Conservation (phyloP, 106 monocot species). For the Acanthochlamys bracteata region DNA sequence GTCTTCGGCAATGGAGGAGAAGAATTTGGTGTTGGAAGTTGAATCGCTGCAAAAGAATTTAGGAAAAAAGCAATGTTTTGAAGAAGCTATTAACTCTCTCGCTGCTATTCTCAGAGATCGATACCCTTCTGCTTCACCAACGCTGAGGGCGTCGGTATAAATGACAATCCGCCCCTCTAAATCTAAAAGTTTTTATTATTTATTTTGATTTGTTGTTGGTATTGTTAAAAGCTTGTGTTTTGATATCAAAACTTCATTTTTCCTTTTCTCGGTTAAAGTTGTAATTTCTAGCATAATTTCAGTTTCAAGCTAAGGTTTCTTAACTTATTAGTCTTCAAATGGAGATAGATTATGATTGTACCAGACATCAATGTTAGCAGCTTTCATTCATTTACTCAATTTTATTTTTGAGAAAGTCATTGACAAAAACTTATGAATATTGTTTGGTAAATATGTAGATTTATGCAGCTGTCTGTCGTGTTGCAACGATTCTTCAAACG, state of each 20-base stretch:
- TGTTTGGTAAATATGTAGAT: constrained; percentile 27
- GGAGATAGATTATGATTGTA: background rate
- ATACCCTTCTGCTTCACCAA: constrained; percentile 43
- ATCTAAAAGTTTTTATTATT: background rate
- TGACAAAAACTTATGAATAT: too few species aligned
- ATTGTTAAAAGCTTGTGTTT: background rate
- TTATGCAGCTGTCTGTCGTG: constrained; percentile 71
- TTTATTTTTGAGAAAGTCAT: too few species aligned
- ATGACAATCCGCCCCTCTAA: background rate
- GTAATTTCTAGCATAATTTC: background rate
- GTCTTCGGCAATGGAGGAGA: constrained; percentile 14
- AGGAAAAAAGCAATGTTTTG: constrained; percentile 83
- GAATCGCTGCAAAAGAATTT: constrained; percentile 59
- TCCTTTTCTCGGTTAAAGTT: background rate
- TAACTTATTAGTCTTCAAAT: background rate
- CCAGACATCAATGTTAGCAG: too few species aligned
- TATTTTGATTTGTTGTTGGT: background rate
- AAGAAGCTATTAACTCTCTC: constrained; percentile 64
- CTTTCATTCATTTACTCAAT: too few species aligned
- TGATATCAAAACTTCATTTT: background rate
- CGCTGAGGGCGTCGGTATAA: constrained; percentile 59
- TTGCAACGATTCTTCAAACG: constrained; percentile 82
- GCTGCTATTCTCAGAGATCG: constrained; percentile 30
- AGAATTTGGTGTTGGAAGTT: constrained; percentile 34
- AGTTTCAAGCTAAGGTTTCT: background rate